Conservation (phyloP, 2,329 filamentous ascomycete genomes). For the Exophiala sideris region DNA sequence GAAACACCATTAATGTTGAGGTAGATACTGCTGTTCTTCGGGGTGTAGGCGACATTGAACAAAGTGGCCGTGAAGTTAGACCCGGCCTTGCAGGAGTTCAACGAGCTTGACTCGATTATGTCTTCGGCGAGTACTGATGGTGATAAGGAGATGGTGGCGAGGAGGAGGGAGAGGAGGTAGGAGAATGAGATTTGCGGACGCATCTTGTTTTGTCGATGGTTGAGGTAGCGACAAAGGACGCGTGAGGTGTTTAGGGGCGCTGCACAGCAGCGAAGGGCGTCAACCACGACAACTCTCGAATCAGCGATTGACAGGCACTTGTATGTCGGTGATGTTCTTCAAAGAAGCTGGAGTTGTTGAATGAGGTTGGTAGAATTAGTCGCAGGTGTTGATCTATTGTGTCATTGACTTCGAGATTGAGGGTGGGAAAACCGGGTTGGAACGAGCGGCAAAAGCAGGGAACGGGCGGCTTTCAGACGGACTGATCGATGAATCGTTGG, state of each 20-base stretch:
- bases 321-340: not conserved
- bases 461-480: slow-evolving; percentile 7
- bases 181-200: slow-evolving; percentile 19
- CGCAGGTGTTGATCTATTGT: slow-evolving; percentile 10
- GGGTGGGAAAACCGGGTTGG: slow-evolving; percentile 14
- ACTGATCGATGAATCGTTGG: too few relatives aligned
- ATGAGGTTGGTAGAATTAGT: slow-evolving; percentile 5
- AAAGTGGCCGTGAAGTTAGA: slow-evolving; percentile 82
- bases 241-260: slow-evolving; percentile 5
- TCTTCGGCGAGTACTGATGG: slow-evolving; percentile 58
- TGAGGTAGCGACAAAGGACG: slow-evolving; percentile 2
- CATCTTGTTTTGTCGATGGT: slow-evolving; percentile 21
- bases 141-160: slow-evolving; percentile 39
- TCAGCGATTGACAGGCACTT: slow-evolving; percentile 1
- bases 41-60: slow-evolving; percentile 71
- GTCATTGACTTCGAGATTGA: slow-evolving; percentile 19
- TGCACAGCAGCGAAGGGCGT: slow-evolving; percentile 6
- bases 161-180: slow-evolving; percentile 32
- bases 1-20: slow-evolving; percentile 79
- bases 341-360: not conserved
- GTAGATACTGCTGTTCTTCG: slow-evolving; percentile 65
- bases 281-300: slow-evolving; percentile 19
- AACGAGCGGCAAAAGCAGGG: slow-evolving; percentile 17
- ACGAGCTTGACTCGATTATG: slow-evolving; percentile 75
- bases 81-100: slow-evolving; percentile 79